Evolutionary conservation across 495 filamentous ascomycete genomes (phyloP).

Genomic region (Penicillium diatomitis): DNA sequence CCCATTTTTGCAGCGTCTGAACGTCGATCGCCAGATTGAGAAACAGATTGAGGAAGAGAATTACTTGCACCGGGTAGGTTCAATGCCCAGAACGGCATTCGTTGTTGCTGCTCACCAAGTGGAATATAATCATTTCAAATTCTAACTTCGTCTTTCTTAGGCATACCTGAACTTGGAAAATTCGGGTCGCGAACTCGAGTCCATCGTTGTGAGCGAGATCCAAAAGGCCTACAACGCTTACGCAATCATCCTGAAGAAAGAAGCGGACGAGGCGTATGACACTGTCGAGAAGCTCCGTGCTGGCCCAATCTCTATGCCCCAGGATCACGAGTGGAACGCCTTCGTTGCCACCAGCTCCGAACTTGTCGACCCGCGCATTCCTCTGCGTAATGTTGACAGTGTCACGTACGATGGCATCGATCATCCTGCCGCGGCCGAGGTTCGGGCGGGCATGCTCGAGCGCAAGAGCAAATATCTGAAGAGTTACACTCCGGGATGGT

Average conservation of each 20-base stretch:
- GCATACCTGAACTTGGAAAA: constrained; percentile 91
- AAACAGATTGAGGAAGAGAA: constrained; percentile 95
- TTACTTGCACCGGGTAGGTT: constrained; percentile 77
- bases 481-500: constrained; percentile 97
- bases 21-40: constrained; percentile 80
- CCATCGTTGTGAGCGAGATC: constrained; percentile 92
- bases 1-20: constrained; percentile 76
- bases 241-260: constrained; percentile 77
- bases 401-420: constrained; percentile 92
- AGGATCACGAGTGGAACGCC: constrained; percentile 79
- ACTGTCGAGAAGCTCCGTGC: constrained; percentile 73
- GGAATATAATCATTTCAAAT: constrained; percentile 7
- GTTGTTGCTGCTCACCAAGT: not conserved
- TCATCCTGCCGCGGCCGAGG: constrained; percentile 77
- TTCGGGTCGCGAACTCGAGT: constrained; percentile 89
- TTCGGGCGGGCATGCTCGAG: constrained; percentile 83
- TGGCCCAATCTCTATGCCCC: constrained; percentile 80
- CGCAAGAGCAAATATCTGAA: constrained; percentile 98
- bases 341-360: constrained; percentile 79
- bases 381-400: constrained; percentile 66
- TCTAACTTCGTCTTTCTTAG: constrained; percentile 30
- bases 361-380: constrained; percentile 77
- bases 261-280: constrained; percentile 71
- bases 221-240: constrained; percentile 95
- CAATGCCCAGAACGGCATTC: constrained; percentile 3